These are phyloP conservation scores for Auricularia auricula-judae DNA, from an alignment of 768 basidiomycete species.

Conservation along the genomic window DNA sequence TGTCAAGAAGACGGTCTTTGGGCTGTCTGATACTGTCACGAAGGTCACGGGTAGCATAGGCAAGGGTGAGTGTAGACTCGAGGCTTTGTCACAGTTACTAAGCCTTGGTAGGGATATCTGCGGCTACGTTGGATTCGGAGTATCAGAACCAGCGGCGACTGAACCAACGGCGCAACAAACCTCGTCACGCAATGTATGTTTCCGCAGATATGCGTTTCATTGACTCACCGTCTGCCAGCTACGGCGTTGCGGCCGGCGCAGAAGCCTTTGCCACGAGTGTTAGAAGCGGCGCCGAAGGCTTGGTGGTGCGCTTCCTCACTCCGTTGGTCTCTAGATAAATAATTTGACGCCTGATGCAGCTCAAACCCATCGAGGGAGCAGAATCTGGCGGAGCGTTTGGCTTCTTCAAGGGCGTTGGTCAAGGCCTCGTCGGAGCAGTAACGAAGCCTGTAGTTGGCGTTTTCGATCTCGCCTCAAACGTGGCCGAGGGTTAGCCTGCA, in stretches of 20 bases:
- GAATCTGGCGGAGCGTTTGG: constrained; percentile 89
- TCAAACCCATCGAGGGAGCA: constrained; percentile 95
- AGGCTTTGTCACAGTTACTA: not conserved
- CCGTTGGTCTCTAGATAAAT: not conserved
- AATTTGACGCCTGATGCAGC: constrained; percentile 31
- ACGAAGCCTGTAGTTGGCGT: constrained; percentile 97
- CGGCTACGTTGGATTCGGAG: constrained; percentile 92
- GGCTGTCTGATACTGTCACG: constrained; percentile 90
- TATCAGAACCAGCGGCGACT: constrained; percentile 84
- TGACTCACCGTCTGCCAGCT: constrained; percentile 34
- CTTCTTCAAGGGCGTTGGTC: constrained; percentile 97
- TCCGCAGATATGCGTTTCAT: not conserved
- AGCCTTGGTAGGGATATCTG: constrained; percentile 62
- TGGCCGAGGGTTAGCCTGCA: constrained; percentile 64
- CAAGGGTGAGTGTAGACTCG: constrained; percentile 50
- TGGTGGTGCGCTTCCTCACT: constrained; percentile 46
- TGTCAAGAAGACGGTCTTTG: constrained; percentile 97
- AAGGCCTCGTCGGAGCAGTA: constrained; percentile 90
- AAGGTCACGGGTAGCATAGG: constrained; percentile 96
- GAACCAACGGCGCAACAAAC: constrained; percentile 85
- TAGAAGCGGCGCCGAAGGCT: constrained; percentile 91
- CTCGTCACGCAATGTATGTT: constrained; percentile 81
- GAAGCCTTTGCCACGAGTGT: constrained; percentile 90
- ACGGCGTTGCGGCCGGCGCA: constrained; percentile 92
- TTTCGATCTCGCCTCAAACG: constrained; percentile 90